Percentiles rank a stretch among this genome's conserved stretches.
These are phyloP conservation scores for Ustilago curta DNA, from an alignment of 1,284 basidiomycete genomes.

Conservation along the genomic window DNA sequence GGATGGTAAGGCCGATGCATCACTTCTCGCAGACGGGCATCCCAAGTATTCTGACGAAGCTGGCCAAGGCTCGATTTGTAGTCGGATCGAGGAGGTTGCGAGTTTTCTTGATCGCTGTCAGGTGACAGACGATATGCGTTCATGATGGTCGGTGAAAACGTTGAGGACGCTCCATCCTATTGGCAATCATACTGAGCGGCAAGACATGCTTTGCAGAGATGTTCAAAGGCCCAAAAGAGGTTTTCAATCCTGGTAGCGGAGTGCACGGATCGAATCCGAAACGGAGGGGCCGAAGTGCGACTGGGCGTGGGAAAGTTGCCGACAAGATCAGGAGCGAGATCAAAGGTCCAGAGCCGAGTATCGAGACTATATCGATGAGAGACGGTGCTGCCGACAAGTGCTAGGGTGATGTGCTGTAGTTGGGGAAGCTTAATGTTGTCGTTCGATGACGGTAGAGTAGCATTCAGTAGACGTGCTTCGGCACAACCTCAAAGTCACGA, in stretches of 20 bases:
- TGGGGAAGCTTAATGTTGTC: constrained; percentile 10
- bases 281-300: background rate
- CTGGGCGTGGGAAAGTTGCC: constrained; percentile 4
- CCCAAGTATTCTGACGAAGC: constrained; percentile 24
- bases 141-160: constrained; percentile 6
- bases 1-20: constrained; percentile 40
- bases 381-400: background rate
- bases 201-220: constrained; percentile 6
- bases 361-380: background rate
- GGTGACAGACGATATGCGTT: background rate
- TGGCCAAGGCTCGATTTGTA: constrained; percentile 9
- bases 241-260: background rate
- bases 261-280: background rate
- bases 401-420: background rate
- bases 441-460: constrained; percentile 1
- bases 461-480: constrained; percentile 10
- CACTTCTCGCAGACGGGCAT: constrained; percentile 17
- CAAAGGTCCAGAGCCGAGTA: background rate
- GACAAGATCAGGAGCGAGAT: background rate
- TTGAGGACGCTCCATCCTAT: background rate
- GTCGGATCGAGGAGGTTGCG: background rate
- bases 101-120: background rate
- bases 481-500: background rate
- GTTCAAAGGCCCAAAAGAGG: background rate
- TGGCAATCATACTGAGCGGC: background rate